Percentiles rank a stretch among this genome's conserved stretches.
Conservation (phyloP, 192 early-diverging fungal species). For the Coemansia asiatica region DNA sequence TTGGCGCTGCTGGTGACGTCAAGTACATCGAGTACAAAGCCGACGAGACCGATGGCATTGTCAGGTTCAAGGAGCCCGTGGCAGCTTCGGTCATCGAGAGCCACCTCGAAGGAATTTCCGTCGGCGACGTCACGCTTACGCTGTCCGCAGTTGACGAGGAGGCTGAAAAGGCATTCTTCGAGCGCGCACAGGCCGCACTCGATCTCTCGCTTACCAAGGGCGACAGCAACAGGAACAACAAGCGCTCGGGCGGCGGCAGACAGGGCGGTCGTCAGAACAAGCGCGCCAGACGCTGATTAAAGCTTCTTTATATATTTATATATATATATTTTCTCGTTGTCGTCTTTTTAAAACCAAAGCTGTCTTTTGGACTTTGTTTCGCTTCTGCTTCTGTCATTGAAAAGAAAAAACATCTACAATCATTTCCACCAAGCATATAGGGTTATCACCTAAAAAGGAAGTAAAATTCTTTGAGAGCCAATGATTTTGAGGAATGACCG, state of each 20-base stretch:
- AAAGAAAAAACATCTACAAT: too few species aligned
- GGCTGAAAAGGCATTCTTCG: constrained; percentile 35
- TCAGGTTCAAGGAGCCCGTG: constrained; percentile 37
- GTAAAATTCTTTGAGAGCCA: not conserved
- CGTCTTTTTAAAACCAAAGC: too few species aligned
- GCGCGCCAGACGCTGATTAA: constrained; percentile 26
- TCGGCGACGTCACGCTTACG: constrained; percentile 27
- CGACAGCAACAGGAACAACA: constrained; percentile 6
- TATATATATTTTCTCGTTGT: too few species aligned
- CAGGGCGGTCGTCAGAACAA: constrained; percentile 10
- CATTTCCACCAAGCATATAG: too few species aligned
- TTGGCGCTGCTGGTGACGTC: constrained; percentile 22
- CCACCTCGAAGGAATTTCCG: constrained; percentile 23
- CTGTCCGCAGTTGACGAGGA: constrained; percentile 26
- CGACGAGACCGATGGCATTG: constrained; percentile 35
- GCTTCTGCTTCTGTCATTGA: too few species aligned
- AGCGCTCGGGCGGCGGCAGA: constrained; percentile 11
- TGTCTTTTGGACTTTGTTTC: constrained; percentile 7
- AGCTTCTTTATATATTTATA: too few species aligned
- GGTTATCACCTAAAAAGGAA: not conserved
- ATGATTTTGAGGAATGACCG: constrained; percentile 7
- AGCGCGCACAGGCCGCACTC: constrained; percentile 31
- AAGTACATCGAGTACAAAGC: constrained; percentile 31
- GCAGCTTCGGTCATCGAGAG: constrained; percentile 26
- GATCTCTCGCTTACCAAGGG: constrained; percentile 9